Evolutionary conservation across 2,329 filamentous ascomycete species (phyloP).

Genomic region (Tolypocladium amazonense): DNA sequence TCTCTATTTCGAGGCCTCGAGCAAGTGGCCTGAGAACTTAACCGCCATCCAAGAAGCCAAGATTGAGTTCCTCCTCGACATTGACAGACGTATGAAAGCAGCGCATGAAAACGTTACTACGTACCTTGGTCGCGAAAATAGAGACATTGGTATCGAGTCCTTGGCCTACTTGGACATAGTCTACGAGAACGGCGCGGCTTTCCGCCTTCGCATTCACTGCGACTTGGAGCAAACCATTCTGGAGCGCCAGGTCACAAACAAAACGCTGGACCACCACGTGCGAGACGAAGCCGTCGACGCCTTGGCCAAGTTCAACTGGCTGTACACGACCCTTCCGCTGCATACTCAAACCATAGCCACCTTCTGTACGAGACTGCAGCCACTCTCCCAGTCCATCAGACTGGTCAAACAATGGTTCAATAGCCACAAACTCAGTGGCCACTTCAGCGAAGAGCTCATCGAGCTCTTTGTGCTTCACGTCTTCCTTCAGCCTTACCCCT

Average conservation of each 20-base stretch:
- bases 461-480: constrained; percentile 71
- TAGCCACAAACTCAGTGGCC: constrained; percentile 65
- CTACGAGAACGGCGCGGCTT: constrained; percentile 60
- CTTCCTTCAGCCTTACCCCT: constrained; percentile 76
- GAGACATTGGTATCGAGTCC: constrained; percentile 58
- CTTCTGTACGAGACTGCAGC: constrained; percentile 67
- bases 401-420: constrained; percentile 85
- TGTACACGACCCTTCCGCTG: constrained; percentile 61
- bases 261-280: constrained; percentile 50
- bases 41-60: constrained; percentile 89
- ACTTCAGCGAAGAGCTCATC: constrained; percentile 71
- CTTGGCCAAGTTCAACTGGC: constrained; percentile 59
- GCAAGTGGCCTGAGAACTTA: constrained; percentile 87
- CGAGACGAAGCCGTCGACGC: constrained; percentile 61
- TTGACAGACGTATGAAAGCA: constrained; percentile 59
- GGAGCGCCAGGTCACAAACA: constrained; percentile 68
- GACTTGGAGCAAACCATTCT: constrained; percentile 77
- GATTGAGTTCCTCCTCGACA: constrained; percentile 73
- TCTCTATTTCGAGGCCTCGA: constrained; percentile 87
- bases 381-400: constrained; percentile 73
- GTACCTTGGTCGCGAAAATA: constrained; percentile 73
- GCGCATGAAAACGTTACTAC: constrained; percentile 50
- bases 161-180: constrained; percentile 73
- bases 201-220: constrained; percentile 79
- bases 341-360: constrained; percentile 75